Percentiles rank a stretch among this genome's conserved stretches.
phyloP scores from a whole-genome alignment of 441 rosid genomes.

The Viola pubescens region DNA sequence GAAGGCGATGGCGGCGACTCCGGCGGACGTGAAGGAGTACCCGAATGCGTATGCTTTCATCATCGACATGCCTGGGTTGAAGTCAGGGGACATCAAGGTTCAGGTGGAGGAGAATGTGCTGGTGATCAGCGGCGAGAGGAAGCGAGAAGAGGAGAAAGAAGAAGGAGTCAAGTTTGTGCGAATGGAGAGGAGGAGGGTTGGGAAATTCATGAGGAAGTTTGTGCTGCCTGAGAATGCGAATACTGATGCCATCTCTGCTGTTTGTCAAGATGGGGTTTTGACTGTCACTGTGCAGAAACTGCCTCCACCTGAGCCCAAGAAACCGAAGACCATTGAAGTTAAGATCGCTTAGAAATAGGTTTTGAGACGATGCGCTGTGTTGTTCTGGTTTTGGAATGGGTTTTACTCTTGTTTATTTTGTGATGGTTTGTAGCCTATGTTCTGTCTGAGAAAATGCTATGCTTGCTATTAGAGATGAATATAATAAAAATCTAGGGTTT shows the following conservation, averaged over 20 bases:
- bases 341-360: constrained; percentile 42
- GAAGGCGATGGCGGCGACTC: constrained; percentile 56
- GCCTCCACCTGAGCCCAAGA: constrained; percentile 83
- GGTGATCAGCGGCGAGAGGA: constrained; percentile 46
- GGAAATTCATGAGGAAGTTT: constrained; percentile 82
- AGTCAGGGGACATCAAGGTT: constrained; percentile 42
- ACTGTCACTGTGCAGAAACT: constrained; percentile 64
- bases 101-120: constrained; percentile 54
- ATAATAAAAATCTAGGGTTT: too few species aligned
- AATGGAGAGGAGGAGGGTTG: constrained; percentile 61
- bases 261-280: constrained; percentile 65
- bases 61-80: constrained; percentile 57
- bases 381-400: background rate
- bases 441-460: too few species aligned
- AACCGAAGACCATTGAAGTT: constrained; percentile 64
- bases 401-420: background rate
- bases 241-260: constrained; percentile 52
- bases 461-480: too few species aligned
- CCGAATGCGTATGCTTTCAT: constrained; percentile 41
- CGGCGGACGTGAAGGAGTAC: constrained; percentile 49
- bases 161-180: constrained; percentile 51
- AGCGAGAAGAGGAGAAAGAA: constrained; percentile 54
- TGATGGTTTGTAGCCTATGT: too few species aligned
- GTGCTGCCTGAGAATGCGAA: constrained; percentile 71
- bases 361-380: background rate